Evolutionary conservation across 2,329 filamentous ascomycete species (phyloP), one percentile per base, ranked within the genome.

Genomic region (Chrysoporthe deuterocubensis): DNA sequence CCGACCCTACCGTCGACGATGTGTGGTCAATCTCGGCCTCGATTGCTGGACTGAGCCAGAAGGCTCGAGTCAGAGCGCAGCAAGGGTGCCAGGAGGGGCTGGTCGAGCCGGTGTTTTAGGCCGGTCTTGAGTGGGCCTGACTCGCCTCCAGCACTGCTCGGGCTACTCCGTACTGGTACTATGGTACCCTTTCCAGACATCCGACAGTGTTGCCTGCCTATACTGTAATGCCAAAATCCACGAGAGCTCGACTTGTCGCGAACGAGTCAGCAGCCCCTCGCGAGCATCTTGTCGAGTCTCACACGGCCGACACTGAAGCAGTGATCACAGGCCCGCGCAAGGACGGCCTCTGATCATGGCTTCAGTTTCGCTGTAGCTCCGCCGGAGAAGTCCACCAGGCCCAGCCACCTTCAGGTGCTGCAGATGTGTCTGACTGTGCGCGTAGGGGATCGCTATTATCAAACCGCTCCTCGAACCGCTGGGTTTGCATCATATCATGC

Each of bases 121-220:
- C 65, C 65, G 62, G 68, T 62, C 65, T 69, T 62, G 68, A 37
- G 62, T 44, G 58, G 65, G 57, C 58, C 63, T 68, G 68, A 69
- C 68, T 69, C 68, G 68, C 64, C 18, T 43, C 52, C 16, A 37
- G 26, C 14, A 34, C 21, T 40, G 37, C 9, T 50, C 42, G 52
- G 26, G 48, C 32, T 63, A 50, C 66, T 57, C 26, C 34, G 44
- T 42, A 34, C 40, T 32, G 26, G 26, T 26, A 26, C 26, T 26
- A 26, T 26, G 26, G 26, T 26, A 26, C 2, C 58, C 26, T 64
- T 46, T 44, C 59, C 40, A 21, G 64, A 34, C n/a, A 6, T 16
- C 16, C 5, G 50, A 34, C 26, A 52, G 21, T 21, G 44, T 8
- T 26, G 50, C 32, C 50, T 54, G 50, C 50, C 50, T 54, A 26